Evolutionary conservation across 73 alveolate species (phyloP).

Genomic region (Effrenium voratum): DNA sequence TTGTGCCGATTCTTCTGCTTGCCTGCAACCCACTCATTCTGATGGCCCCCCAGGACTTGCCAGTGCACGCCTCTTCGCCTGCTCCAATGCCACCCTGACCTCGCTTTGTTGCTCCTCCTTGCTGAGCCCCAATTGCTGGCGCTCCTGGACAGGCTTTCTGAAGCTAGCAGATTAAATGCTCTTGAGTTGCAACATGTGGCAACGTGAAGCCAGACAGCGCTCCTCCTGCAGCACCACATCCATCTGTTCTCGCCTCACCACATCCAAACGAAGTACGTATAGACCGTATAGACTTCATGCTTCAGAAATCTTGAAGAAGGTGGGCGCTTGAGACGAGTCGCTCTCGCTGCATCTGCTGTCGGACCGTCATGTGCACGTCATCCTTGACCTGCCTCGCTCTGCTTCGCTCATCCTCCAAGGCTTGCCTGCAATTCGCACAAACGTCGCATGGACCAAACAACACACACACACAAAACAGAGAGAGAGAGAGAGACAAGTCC

Average conservation of each 20-base stretch:
- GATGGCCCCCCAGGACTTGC: not conserved
- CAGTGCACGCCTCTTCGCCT: conserved; percentile 33
- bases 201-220: not conserved
- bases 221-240: conserved; percentile 27
- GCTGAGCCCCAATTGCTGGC: conserved; percentile 22
- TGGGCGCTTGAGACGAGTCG: no score
- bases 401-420: conserved; percentile 77
- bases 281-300: no score
- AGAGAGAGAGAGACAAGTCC: no score
- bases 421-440: conserved; percentile 12
- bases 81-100: not conserved
- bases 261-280: not conserved
- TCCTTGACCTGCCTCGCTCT: conserved; percentile 65
- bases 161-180: not conserved
- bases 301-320: no score
- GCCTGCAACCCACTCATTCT: not conserved
- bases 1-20: not conserved
- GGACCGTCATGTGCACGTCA: conserved; percentile 29
- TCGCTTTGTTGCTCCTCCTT: conserved; percentile 33
- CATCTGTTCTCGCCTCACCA: conserved; percentile 26
- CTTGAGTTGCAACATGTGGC: not conserved
- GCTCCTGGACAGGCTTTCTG: conserved; percentile 41
- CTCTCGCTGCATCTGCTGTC: conserved; percentile 70
- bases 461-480: no score
- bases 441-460: not conserved